Base-by-base conservation (phyloP, 805 yeast species). In the Cyberlindnera galapagoensis region DNA sequence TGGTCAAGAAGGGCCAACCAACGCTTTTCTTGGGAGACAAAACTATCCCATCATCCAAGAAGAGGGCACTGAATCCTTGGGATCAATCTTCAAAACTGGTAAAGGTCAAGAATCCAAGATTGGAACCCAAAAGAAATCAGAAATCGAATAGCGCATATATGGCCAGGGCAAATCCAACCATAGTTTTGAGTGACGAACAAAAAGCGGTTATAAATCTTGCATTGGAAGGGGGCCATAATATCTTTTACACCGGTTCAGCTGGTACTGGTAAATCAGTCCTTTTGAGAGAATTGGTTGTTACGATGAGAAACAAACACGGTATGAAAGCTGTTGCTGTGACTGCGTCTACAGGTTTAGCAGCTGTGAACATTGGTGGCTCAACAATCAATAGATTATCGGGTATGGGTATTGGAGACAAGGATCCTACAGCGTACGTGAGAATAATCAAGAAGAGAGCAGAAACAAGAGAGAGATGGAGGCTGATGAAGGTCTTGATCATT, bases 321-420 rank as follows among this genome's bases (percentile, higher is more conserved):
- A 49, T 54, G 2, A 31, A 20, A 7, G 56, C 63, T 0, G 84
- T 92, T 4, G 95, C 94, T 0, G 76, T 92, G 4, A 86, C 97
- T 0, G 98, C 98, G 0, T 83, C 96, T 0, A 92, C 98, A 0
- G 98, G 98, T 1, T 62, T 92, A 40, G 98, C 98, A 0, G 98
- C 97, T 0, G 80, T 86, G 25, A 86, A 87, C 47, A 82, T 92
- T 46, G 95, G 94, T 3, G 98, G 98, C 16, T 73, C 71, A 19
- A 92, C 98, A 0, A 64, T 92, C 18, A 94, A 90, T 55, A 68
- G 82, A 48, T 86, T 79, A 60, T 73, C 95, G 0, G 94, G 95
- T 1, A 72, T 87, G 33, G 97, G 97, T 0, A 56, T 87, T 59
- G 27, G 84, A 70, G 84, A 74, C 8, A 32, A 65, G 3, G 69